Evolutionary conservation across 176 grass and related monocot genomes (phyloP), one percentile per base, ranked within the genome.

Genomic region (Oryza rufipogon): DNA sequence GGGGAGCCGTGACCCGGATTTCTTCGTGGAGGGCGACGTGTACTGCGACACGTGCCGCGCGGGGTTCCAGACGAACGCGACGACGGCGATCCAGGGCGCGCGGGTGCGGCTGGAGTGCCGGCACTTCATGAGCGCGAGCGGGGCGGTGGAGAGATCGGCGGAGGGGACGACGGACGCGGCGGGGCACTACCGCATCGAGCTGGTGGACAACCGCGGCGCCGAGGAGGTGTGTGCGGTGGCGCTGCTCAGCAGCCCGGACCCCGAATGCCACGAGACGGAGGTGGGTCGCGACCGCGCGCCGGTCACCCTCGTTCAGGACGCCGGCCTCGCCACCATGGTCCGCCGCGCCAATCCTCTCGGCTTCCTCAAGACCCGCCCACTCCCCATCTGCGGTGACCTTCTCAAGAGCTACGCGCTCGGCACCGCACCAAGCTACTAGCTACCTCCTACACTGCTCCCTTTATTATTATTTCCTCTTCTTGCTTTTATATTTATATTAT

Each of bases 11-110:
- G 20, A 6, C 58, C 58, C 58, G 19, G 77, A 85, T 54, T 90
- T 90, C 73, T 82, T 66, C 72, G 84, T 87, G 38, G 83, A 90
- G 71, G 88, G 88, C 1, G 69, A 74, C 45, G 88, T 90, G 61
- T 90, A 90, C 77, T 90, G 83, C 70, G 88, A 90, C 82, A 90
- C 88, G 3, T 90, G 88, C 68, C 88, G 78, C 0, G 84, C 71
- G 1, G 88, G 88, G 23, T 87, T 90, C 71, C 78, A 78, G 66
- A 87, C 88, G 15, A 90, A 74, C 26, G 83, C 22, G 63, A 72
- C 88, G 63, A 49, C 51, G 8, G 73, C 65, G 64, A 90, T 90
- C 73, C 30, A 76, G 17, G 83, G 84, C 48, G 88, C 88, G 0
- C 20, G n/a, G 36, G 88, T 90, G 33, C 70, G 83, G 3, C 77